Conservation (phyloP, 2,329 filamentous ascomycete genomes). For the Diaporthe amygdali region DNA sequence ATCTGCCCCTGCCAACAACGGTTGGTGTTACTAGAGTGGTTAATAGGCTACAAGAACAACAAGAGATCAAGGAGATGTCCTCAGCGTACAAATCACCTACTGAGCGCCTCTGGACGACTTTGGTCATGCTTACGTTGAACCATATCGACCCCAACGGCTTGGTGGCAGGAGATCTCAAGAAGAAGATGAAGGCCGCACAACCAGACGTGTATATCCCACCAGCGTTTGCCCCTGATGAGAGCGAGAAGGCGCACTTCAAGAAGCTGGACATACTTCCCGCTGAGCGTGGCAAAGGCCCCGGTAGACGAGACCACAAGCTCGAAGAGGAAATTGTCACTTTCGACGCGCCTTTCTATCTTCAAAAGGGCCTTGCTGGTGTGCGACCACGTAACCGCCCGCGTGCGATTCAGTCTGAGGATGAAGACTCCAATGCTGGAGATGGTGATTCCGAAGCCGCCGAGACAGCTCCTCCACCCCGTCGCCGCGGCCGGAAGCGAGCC, state of each 20-base stretch:
- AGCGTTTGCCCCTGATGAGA: slow-evolving; percentile 40
- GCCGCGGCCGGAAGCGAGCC: slow-evolving; percentile 10
- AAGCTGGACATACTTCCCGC: slow-evolving; percentile 31
- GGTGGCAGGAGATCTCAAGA: slow-evolving; percentile 48
- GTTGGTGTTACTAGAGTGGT: slow-evolving; percentile 17
- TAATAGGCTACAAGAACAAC: slow-evolving; percentile 39
- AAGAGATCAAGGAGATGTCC: slow-evolving; percentile 18
- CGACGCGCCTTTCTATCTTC: slow-evolving; percentile 54
- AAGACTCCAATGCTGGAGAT: slow-evolving; percentile 16
- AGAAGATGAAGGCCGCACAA: slow-evolving; percentile 52
- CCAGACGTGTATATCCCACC: slow-evolving; percentile 49
- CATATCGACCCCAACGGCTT: slow-evolving; percentile 48
- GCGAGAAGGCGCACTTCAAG: slow-evolving; percentile 40
- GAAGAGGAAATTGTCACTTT: slow-evolving; percentile 53
- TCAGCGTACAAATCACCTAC: slow-evolving; percentile 20
- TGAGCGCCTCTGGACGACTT: slow-evolving; percentile 20
- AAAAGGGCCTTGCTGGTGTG: slow-evolving; percentile 28
- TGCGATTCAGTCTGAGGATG: slow-evolving; percentile 16
- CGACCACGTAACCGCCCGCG: slow-evolving; percentile 22
- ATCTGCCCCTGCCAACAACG: slow-evolving; percentile 40
- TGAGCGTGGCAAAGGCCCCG: slow-evolving; percentile 23
- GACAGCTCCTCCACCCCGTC: neutral
- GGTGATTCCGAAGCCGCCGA: slow-evolving; percentile 3
- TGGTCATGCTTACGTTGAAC: slow-evolving; percentile 44
- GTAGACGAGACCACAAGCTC: slow-evolving; percentile 41